Percentiles rank a stretch among this genome's conserved stretches.
Conservation (phyloP, 169 alveolate species). For the Theileria parva region DNA sequence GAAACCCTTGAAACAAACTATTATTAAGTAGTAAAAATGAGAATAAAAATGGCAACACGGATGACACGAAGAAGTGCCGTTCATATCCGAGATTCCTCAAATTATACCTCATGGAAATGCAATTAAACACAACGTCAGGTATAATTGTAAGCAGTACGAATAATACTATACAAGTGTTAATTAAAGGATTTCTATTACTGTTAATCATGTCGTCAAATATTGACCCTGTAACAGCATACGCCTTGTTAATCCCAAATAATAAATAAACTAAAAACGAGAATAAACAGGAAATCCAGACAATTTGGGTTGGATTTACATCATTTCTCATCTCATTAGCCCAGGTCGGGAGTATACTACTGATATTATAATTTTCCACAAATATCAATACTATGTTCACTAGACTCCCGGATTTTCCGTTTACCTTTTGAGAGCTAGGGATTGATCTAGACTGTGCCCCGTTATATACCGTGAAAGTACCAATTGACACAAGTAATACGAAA, state of each 20-base stretch:
- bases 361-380: constrained; percentile 72
- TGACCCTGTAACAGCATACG: constrained; percentile 35
- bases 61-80: constrained; percentile 67
- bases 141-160: constrained; percentile 69
- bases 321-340: constrained; percentile 80
- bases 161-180: constrained; percentile 65
- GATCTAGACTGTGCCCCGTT: not conserved
- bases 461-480: not conserved
- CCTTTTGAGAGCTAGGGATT: not conserved
- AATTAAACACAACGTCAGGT: constrained; percentile 73
- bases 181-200: constrained; percentile 8
- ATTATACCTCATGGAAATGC: constrained; percentile 73
- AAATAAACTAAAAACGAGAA: constrained; percentile 65
- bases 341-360: constrained; percentile 74
- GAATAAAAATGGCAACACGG: constrained; percentile 69
- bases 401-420: constrained; percentile 21
- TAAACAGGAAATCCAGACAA: constrained; percentile 67
- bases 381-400: constrained; percentile 40
- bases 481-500: constrained; percentile 61
- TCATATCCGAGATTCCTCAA: constrained; percentile 71
- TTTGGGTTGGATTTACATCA: constrained; percentile 69
- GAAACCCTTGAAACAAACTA: constrained; percentile 50
- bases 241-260: constrained; percentile 61
- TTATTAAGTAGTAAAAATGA: constrained; percentile 73
- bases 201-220: constrained; percentile 16